phyloP scores from a whole-genome alignment of 257 asterid species.

The Solanum neorickii region DNA sequence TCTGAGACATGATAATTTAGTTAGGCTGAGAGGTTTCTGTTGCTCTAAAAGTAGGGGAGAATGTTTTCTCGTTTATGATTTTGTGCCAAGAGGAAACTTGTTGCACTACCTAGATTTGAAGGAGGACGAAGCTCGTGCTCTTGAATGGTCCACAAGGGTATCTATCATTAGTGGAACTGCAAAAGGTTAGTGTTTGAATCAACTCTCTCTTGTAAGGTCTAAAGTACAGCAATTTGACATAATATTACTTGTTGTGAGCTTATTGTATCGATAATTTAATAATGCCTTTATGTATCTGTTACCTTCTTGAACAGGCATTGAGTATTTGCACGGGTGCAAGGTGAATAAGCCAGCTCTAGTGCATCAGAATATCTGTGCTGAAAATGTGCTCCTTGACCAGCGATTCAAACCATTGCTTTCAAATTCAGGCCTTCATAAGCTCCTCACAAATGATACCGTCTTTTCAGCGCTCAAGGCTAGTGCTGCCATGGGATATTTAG shows the following conservation, averaged over 20 bases:
- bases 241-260: background rate
- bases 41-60: slow-evolving; percentile 77
- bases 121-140: slow-evolving; percentile 47
- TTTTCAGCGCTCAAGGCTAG: slow-evolving; percentile 82
- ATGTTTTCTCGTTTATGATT: slow-evolving; percentile 78
- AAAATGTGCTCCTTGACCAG: slow-evolving; percentile 64
- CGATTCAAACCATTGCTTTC: slow-evolving; percentile 50
- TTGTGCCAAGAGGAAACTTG: slow-evolving; percentile 57
- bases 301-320: slow-evolving; percentile 41
- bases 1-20: slow-evolving; percentile 68
- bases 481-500: slow-evolving; percentile 91
- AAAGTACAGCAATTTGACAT: background rate
- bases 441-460: slow-evolving; percentile 68
- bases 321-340: slow-evolving; percentile 51
- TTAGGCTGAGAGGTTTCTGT: slow-evolving; percentile 76
- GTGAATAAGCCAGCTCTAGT: slow-evolving; percentile 57
- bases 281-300: background rate
- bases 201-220: background rate
- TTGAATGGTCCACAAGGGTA: slow-evolving; percentile 75
- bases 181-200: slow-evolving; percentile 39
- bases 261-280: background rate
- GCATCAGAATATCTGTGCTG: slow-evolving; percentile 83
- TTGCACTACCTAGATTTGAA: slow-evolving; percentile 43
- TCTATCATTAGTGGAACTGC: slow-evolving; percentile 63
- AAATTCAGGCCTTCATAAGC: slow-evolving; percentile 78